phyloP scores from a whole-genome alignment of 2,329 filamentous ascomycete species.

The Ophiostoma sp. region DNA sequence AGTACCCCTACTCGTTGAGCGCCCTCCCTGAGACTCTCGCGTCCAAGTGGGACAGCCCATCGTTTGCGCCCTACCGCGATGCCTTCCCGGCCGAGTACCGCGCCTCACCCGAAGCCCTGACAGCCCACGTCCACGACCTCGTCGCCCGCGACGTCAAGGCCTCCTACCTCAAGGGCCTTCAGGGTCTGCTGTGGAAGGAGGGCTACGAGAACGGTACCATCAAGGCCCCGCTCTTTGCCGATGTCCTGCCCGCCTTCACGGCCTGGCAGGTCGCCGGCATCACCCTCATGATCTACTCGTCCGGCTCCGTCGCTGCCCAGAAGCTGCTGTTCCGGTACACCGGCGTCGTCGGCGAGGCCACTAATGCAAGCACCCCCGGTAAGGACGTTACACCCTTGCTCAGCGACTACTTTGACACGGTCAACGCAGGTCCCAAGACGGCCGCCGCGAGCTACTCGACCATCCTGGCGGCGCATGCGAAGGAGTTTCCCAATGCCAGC shows the following conservation, averaged over 20 bases:
- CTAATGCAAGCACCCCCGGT: conserved; percentile 38
- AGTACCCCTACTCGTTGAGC: conserved; percentile 77
- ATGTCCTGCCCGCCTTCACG: conserved; percentile 66
- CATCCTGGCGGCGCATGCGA: conserved; percentile 46
- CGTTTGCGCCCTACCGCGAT: conserved; percentile 66
- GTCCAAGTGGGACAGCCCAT: conserved; percentile 64
- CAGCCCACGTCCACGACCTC: conserved; percentile 68
- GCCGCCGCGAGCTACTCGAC: conserved; percentile 65
- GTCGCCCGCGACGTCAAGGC: conserved; percentile 72
- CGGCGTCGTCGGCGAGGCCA: conserved; percentile 40
- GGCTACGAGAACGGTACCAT: conserved; percentile 72
- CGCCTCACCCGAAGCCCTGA: conserved; percentile 58
- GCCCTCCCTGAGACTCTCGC: conserved; percentile 64
- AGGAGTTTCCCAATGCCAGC: conserved; percentile 47
- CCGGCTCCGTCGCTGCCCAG: conserved; percentile 77
- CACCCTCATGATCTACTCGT: conserved; percentile 75
- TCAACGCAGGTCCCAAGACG: conserved; percentile 75
- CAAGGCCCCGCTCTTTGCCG: conserved; percentile 70
- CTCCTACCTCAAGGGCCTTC: conserved; percentile 74
- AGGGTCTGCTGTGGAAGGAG: conserved; percentile 75
- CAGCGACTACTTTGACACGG: conserved; percentile 73
- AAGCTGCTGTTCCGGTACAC: conserved; percentile 75
- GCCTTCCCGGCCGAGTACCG: conserved; percentile 69
- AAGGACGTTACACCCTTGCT: conserved; percentile 59
- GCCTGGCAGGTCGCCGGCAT: conserved; percentile 58